Base-by-base conservation (phyloP, 352 stramenopile species). In the Pythium sukuiense region DNA sequence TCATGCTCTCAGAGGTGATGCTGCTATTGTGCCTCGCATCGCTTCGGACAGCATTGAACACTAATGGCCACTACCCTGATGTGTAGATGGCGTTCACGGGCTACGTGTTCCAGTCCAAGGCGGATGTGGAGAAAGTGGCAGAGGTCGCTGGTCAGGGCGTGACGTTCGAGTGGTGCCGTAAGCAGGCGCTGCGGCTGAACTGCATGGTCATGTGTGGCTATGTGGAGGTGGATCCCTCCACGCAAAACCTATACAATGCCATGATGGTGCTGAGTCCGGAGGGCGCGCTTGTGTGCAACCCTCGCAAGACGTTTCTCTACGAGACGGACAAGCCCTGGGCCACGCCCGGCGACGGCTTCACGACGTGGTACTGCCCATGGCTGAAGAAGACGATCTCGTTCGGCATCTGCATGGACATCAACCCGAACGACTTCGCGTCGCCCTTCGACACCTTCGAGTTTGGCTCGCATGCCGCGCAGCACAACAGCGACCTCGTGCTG, bases 361-460 rank as follows among this genome's bases (percentile, higher is more conserved):
- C 16, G 32, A 79, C 76, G 27, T 95, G 82, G 82, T 61, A 84
- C 67, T 95, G 87, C 49, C 80, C 85, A 39, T 92, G 83, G 83
- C 79, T 95, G 16, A 35, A 86, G 65, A 85, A 87, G 69, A 83
- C 76, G 6, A 88, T 95, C 20, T 89, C 83, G 2, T 93, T 95
- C 63, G 87, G 88, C 41, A 93, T 96, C 63, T 96, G 88, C 67
- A 96, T 96, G 88, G 88, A 96, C 70, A 95, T 96, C 62, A 96
- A 96, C 59, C 88, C 88, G 20, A 70, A 90, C 57, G 80, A 94
- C 69, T 95, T 96, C 59, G 73, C 69, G 27, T 70, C 88, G 48
- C 73, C 83, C 11, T 93, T 89, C 53, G 75, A 77, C 1, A 72
- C 69, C 13, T 94, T 81, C 56, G 88, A 95, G 71, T 94, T 94